Evolutionary conservation across 495 filamentous ascomycete species (phyloP).

Genomic region (Neurospora sp.): DNA sequence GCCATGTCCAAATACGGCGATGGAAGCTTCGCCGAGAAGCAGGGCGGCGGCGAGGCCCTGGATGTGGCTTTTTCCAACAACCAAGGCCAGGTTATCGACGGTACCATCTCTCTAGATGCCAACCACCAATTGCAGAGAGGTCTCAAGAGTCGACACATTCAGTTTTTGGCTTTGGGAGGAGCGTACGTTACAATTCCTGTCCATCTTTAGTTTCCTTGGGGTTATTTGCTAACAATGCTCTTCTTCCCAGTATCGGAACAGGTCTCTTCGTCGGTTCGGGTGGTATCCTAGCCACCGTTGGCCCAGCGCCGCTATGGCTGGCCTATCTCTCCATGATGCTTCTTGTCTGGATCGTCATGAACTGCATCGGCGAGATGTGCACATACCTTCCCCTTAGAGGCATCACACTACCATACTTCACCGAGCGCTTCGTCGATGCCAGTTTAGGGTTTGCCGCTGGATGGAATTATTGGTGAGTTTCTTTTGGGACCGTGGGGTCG

Average conservation of each 20-base stretch:
- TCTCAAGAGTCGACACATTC: constrained; percentile 57
- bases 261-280: constrained; percentile 48
- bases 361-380: constrained; percentile 38
- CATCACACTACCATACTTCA: constrained; percentile 52
- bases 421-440: constrained; percentile 61
- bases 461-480: constrained; percentile 52
- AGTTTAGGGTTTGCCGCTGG: constrained; percentile 73
- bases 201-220: too few species aligned
- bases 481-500: background rate
- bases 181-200: constrained; percentile 20
- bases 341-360: constrained; percentile 38
- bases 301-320: constrained; percentile 41
- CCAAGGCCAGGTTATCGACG: constrained; percentile 8
- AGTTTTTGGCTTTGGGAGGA: constrained; percentile 64
- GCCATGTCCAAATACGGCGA: background rate
- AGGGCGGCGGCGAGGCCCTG: background rate
- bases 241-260: constrained; percentile 48
- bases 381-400: constrained; percentile 56
- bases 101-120: constrained; percentile 14
- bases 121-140: constrained; percentile 42
- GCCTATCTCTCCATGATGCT: constrained; percentile 41
- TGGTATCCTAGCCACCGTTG: constrained; percentile 34
- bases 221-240: background rate
- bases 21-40: background rate
- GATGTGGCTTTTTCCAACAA: background rate